Evolutionary conservation across 768 basidiomycete genomes (phyloP).

Genomic region (Panus rudis): DNA sequence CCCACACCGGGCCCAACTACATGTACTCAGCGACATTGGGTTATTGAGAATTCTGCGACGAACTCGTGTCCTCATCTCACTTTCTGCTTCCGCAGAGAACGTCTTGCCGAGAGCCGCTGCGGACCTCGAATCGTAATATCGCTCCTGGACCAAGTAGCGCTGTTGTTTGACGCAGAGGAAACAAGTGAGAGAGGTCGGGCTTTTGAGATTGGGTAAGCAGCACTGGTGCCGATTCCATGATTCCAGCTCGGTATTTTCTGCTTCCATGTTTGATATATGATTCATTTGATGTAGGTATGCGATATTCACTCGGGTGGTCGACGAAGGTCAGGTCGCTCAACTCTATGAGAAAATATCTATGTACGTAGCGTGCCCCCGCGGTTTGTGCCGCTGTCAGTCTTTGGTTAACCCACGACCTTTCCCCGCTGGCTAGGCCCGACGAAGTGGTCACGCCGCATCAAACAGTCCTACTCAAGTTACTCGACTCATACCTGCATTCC

Average conservation of each 20-base stretch:
- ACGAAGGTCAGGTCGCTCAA: constrained; percentile 47
- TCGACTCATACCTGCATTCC: constrained; percentile 73
- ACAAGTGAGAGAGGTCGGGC: constrained; percentile 55
- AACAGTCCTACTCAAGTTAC: constrained; percentile 77
- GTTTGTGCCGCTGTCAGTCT: too few species aligned
- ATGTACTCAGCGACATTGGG: too few species aligned
- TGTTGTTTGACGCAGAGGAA: constrained; percentile 61
- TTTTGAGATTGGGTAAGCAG: constrained; percentile 68
- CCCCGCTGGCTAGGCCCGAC: constrained; percentile 53
- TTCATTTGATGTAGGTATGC: constrained; percentile 42
- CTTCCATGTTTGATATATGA: constrained; percentile 8
- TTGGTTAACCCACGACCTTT: too few species aligned
- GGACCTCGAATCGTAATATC: constrained; percentile 62
- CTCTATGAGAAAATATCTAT: constrained; percentile 56
- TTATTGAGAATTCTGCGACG: too few species aligned
- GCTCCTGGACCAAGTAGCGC: constrained; percentile 68
- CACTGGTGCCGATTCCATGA: not conserved
- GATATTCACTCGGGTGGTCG: constrained; percentile 57
- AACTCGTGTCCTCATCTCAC: too few species aligned
- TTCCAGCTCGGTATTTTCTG: constrained; percentile 2
- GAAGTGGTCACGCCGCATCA: constrained; percentile 82
- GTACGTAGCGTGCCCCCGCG: constrained; percentile 33
- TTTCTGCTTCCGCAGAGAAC: constrained; percentile 31
- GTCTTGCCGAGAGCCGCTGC: constrained; percentile 44
- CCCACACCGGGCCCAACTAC: too few species aligned